These are phyloP conservation scores for Hypericum perforatum DNA, from an alignment of 345 rosid species.

Conservation along the genomic window DNA sequence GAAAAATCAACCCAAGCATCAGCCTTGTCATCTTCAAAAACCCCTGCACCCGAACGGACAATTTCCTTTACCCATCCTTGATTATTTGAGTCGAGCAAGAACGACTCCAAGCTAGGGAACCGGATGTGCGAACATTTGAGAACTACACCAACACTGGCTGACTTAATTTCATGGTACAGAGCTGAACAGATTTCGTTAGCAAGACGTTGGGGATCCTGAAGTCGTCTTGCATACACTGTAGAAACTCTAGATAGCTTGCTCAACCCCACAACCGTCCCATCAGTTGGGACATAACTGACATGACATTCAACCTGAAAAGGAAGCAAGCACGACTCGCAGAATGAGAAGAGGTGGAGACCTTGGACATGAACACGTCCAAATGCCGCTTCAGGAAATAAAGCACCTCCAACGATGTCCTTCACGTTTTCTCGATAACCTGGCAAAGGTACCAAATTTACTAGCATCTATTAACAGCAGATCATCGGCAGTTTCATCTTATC, in stretches of 20 bases:
- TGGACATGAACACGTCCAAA: slow-evolving; percentile 87
- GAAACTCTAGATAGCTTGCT: slow-evolving; percentile 91
- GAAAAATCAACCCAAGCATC: slow-evolving; percentile 60
- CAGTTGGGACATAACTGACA: slow-evolving; percentile 79
- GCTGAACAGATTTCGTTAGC: slow-evolving; percentile 72
- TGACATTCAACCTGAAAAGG: slow-evolving; percentile 86
- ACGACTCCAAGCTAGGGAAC: slow-evolving; percentile 47
- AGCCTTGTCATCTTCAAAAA: slow-evolving; percentile 50
- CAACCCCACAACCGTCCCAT: slow-evolving; percentile 68
- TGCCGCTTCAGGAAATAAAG: slow-evolving; percentile 84
- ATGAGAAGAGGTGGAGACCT: slow-evolving; percentile 81
- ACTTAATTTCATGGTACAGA: slow-evolving; percentile 64
- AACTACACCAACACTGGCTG: slow-evolving; percentile 77
- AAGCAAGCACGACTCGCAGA: slow-evolving; percentile 84
- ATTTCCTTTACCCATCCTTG: slow-evolving; percentile 42
- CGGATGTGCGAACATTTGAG: slow-evolving; percentile 79
- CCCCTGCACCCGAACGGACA: slow-evolving; percentile 67
- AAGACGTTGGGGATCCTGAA: slow-evolving; percentile 76
- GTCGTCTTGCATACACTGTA: slow-evolving; percentile 76
- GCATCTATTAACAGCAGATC: neutral
- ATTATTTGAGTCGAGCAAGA: slow-evolving; percentile 36
- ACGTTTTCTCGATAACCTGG: slow-evolving; percentile 70
- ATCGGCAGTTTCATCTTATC: neutral
- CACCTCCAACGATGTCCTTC: slow-evolving; percentile 68
- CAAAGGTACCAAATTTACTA: slow-evolving; percentile 6